Base-by-base conservation (phyloP, 129 eudicot species). In the Deinandra increscens region DNA sequence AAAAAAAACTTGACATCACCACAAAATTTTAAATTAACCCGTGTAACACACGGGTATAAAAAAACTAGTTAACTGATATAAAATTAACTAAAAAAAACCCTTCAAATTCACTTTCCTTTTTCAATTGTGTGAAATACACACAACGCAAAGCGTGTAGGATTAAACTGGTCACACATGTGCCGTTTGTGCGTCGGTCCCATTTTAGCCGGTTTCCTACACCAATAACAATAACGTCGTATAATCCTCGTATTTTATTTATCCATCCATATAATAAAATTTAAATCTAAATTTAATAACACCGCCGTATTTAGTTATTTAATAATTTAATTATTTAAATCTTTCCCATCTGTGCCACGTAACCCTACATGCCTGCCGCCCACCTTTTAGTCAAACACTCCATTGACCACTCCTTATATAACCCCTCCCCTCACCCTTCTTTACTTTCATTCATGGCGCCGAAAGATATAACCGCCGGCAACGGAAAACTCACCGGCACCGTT, bases 371-470 rank as follows among this genome's bases (percentile, higher is more conserved):
- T 82, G 84, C 62, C 62, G 62, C 62, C 62, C 31, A 22, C 82
- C 76, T 33, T 54, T 62, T 68, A 73, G 90, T 85, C 90, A 79
- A 82, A 76, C 64, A 58, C 69, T 44, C 23, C 70, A 68, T 75
- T 79, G 78, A 79, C 86, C 71, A 60, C 11, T 51, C 62, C 73
- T 46, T 83, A 76, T 80, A 67, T 61, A 79, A 72, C 0, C 37
- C 17, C 17, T 17, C 38, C 9, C 33, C 33, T 22, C 13, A 4
- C 19, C 38, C 42, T 17, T 3, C 14, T 15, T 2, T 64, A 7
- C 9, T n/a, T 23, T 26, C 15, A 15, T 4, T 22, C 14, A 6
- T 83, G 87, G 77, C 87, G 54, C 87, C 87, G 29, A 76, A 79
- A 63, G 79, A 71, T 3, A 74, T 45, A n/a, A 37, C 61, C 26